Base-by-base conservation (phyloP, 176 grass and related monocot genomes). In the Zizania latifolia region DNA sequence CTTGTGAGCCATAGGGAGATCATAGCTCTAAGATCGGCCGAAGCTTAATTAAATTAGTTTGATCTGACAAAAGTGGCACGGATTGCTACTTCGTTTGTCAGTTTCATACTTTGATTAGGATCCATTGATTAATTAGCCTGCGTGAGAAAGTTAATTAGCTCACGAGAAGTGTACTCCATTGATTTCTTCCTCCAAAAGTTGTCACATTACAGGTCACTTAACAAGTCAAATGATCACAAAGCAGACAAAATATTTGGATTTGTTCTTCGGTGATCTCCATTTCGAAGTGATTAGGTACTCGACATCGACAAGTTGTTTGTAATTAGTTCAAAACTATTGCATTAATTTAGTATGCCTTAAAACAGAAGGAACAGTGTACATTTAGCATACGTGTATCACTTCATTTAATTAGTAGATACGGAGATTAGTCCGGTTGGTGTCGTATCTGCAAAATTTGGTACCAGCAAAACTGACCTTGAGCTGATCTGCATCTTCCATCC, bases 21-120 rank as follows among this genome's bases (percentile, higher is more conserved):
- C n/a, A 14, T 39, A 56, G 59, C 39, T 30, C 22, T 53, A 53
- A 53, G 71, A 59, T 15, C 30, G 23, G 29, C 24, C 33, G 33
- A 68, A 62, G 77, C 71, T 53, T 76, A 53, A 41, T 53, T 76
- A 53, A 41, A 41, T 68, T 69, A 38, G 60, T 67, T 36, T 53
- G 74, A 87, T 78, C 80, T 72, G 73, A 79, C 74, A 68, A 68
- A 83, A 83, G 75, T 54, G 54, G 75, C 80, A 79, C 80, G 67
- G 68, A 44, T 15, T 60, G 45, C 80, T 74, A 67, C 74, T 79
- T 79, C 62, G 8, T 83, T 83, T 84, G 69, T 62, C 81, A 84
- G 68, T 31, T 79, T 83, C 81, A 19, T 69, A n/a, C n/a, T n/a
- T n/a, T n/a, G n/a, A n/a, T n/a, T n/a, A 68, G 86, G 75, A 62